Base-by-base conservation (phyloP, 2,329 filamentous ascomycete genomes). In the Cadophora gregata region DNA sequence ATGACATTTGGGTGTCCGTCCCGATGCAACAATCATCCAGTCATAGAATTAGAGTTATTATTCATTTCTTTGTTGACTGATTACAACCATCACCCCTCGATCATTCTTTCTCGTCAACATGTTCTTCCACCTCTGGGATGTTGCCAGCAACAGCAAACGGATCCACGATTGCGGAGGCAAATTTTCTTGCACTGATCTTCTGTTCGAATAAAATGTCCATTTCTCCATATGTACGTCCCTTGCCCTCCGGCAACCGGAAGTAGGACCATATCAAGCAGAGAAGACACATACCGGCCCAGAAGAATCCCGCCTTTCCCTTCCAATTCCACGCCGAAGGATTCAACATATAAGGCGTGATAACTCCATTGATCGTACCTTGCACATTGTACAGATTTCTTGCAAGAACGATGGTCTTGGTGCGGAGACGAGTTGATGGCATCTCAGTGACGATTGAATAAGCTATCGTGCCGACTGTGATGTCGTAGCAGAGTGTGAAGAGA, bases 291-390 rank as follows among this genome's bases (percentile, higher is more conserved):
- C 76, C 79, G 21, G 77, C 79, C 74, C 76, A 82, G 51, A 82
- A 77, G 60, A 81, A 81, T 0, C 65, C 80, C 76, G 31, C 78
- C 77, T 62, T 76, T 73, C 78, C 79, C 78, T 27, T 76, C 74
- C 72, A 78, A 56, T 78, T 73, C 69, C 71, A 74, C 1, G 80
- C 81, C 0, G 63, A 69, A 19, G 71, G 63, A 83, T 80, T 76
- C 85, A 83, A 74, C 67, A 81, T 81, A 1, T 47, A 93, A 91
- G 78, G 96, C 88, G 77, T 93, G 81, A 75, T 95, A 81, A 10
- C 48, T n/a, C 62, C 65, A 47, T 53, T 61, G 24, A 80, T 65
- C 24, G 81, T 78, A 50, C 64, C 60, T 24, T 65, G 65, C 47
- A 72, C 51, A 59, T 81, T 80, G 73, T 81, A 81, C 10, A 75